These are phyloP conservation scores for Austroboletus niveus DNA, from an alignment of 1,284 basidiomycete species.

Conservation along the genomic window DNA sequence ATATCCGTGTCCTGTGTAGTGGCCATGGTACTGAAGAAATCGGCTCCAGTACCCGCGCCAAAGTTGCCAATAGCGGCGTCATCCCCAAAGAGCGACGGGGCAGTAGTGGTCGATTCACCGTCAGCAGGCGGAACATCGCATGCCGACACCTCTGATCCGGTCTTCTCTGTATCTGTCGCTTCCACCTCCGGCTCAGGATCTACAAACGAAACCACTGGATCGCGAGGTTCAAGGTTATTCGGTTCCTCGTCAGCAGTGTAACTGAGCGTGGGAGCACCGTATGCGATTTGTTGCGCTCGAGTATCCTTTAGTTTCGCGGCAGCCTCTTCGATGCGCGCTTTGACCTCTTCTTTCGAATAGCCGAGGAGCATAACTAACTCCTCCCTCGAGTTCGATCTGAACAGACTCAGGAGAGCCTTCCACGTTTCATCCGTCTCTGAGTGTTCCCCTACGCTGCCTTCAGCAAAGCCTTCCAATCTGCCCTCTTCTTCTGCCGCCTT, in stretches of 20 bases:
- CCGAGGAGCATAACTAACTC: conserved; percentile 91
- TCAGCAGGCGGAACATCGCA: conserved; percentile 71
- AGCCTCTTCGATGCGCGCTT: conserved; percentile 77
- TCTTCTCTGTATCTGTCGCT: conserved; percentile 46
- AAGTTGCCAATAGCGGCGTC: conserved; percentile 60
- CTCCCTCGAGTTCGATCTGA: conserved; percentile 85
- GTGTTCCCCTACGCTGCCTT: conserved; percentile 46
- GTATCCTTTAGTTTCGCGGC: conserved; percentile 68
- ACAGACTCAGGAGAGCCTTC: conserved; percentile 88
- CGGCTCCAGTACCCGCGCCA: conserved; percentile 66
- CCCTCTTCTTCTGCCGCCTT: conserved; percentile 67
- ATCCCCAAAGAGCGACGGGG: conserved; percentile 87
- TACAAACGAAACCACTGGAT: conserved; percentile 76
- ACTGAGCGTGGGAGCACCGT: conserved; percentile 29
- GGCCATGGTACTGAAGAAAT: conserved; percentile 89
- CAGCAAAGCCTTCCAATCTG: conserved; percentile 63
- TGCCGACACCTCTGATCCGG: conserved; percentile 72
- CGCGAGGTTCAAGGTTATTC: conserved; percentile 45
- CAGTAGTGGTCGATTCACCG: conserved; percentile 77
- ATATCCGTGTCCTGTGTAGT: conserved; percentile 42
- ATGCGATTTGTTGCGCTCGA: conserved; percentile 23
- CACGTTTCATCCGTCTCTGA: conserved; percentile 61
- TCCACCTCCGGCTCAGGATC: conserved; percentile 56
- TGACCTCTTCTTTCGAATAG: conserved; percentile 89
- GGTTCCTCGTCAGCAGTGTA: conserved; percentile 41